Evolutionary conservation across 331 rosid species (phyloP), one percentile per base, ranked within the genome.

Genomic region (Quercus phellos): DNA sequence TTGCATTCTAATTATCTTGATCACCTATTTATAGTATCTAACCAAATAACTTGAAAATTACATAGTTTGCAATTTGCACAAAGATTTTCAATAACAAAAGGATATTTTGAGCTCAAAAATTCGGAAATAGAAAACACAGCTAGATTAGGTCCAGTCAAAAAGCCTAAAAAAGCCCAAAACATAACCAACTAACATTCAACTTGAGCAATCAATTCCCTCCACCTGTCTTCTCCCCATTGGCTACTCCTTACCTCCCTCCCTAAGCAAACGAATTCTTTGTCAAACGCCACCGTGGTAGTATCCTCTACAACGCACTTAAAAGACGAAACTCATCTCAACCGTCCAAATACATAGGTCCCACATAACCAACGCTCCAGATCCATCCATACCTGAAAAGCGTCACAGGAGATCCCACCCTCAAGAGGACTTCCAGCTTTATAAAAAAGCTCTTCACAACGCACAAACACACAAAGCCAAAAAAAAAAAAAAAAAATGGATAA

Each of bases 101-200:
- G 46, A 38, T 38, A 38, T 38, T 38, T 38, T 38, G 46, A 38
- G 46, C 46, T 3, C 4, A 12, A 46, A 46, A 13, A 3, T 46
- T 12, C 16, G 4, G 53, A 46, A 46, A 46, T 10, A 13, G 16
- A 46, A 46, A 10, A 3, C 53, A 46, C 53, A 46, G 53, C 53
- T 46, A 12, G 53, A 12, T 46, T 11, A 46, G 53, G 53, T 46
- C 17, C 16, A 29, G 10, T 10, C 43, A 0, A 29, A 3, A 0
- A 51, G 12, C 1, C 46, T 38, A 38, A 7, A 13, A 32, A 9
- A 77, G 74, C 68, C 83, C 87, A 83, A 76, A 21, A n/a, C 4
- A 53, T 5, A 26, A n/a, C 26, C 74, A 85, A 72, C 89, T n/a
- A 64, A 79, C 84, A 51, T 79, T 84, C 85, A 70, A 84, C 43